These are phyloP conservation scores for Chlamydomonas incerta DNA, from an alignment of 139 green algal genomes.

Conservation along the genomic window DNA sequence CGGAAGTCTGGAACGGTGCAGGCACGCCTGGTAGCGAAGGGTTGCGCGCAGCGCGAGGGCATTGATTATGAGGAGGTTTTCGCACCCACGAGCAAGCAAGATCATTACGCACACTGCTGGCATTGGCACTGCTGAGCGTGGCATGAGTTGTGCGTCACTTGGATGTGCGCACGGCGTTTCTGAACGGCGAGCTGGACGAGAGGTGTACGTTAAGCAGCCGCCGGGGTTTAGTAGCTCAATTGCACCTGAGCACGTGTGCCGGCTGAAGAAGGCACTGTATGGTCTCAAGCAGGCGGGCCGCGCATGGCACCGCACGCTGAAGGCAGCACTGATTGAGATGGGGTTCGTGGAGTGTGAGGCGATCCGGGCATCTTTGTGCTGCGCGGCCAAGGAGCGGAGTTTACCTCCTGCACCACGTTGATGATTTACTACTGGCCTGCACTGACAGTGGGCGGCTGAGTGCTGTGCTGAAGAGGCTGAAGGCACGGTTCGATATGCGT, in stretches of 20 bases:
- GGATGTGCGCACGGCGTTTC: constrained; percentile 71
- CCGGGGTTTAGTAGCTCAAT: constrained; percentile 33
- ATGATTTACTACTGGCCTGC: constrained; percentile 5
- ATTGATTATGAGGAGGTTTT: constrained; percentile 58
- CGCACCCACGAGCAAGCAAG: constrained; percentile 28
- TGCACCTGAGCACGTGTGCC: neutral
- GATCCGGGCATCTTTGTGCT: constrained; percentile 59
- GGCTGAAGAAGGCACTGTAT: constrained; percentile 29
- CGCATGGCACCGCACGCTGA: constrained; percentile 55
- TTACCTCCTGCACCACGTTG: constrained; percentile 45
- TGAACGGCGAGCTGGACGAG: constrained; percentile 59
- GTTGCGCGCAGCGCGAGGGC: constrained; percentile 56
- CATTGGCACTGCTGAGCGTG: constrained; percentile 33
- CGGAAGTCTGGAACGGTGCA: constrained; percentile 32
- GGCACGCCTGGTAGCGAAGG: constrained; percentile 63
- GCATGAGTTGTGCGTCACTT: constrained; percentile 64
- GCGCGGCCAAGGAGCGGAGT: neutral
- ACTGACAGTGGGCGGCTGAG: neutral
- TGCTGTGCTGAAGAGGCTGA: neutral
- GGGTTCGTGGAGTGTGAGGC: constrained; percentile 39
- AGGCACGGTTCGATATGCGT: neutral
- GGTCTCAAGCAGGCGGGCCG: constrained; percentile 64
- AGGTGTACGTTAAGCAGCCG: constrained; percentile 55
- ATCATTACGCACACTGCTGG: constrained; percentile 47
- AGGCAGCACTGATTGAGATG: constrained; percentile 41